Base-by-base conservation (phyloP, 768 basidiomycete genomes). In the Lyophyllum semitale region DNA sequence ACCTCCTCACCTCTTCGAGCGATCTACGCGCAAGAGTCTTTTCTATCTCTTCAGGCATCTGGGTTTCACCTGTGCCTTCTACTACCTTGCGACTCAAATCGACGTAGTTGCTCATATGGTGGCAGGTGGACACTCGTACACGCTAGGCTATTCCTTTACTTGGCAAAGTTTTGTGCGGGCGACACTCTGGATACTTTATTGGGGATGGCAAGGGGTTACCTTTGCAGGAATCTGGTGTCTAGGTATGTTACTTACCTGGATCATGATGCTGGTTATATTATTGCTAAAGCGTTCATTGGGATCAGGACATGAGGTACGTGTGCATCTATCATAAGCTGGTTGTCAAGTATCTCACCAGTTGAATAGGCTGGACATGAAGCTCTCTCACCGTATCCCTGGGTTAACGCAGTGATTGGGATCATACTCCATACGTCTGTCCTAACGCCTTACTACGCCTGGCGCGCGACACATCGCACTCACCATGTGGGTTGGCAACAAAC, bases 361-460 rank as follows among this genome's bases (percentile, higher is more conserved):
- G 11, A 5, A 20, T 54, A 84, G 80, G 77, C 78, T 17, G 82
- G 81, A 1, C 82, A 83, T 54, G 74, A 76, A 44, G 76, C 79
- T 7, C 68, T 82, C 18, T 82, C 79, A 7, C 66, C 76, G 2
- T 65, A 68, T 50, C 54, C 63, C 4, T 60, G 62, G 52, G 61
- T 77, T n/a, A 81, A 79, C 61, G 57, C 67, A 25, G 54, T 69
- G 8, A 52, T 78, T 20, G 80, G 80, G 7, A 62, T 81, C 45
- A 49, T 64, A 7, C 69, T 79, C 13, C 80, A 81, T 61, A 75
- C 75, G 1, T 77, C 74, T 51, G 70, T 79, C n/a, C 63, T 79
- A 38, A 83, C 83, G 64, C 79, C 81, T 61, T 80, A 87, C 75
- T 72, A 84, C 77, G 70, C 87, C 69, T 86, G 89, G 89, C 77